Percentiles rank a stretch among this genome's conserved stretches.
Conservation (phyloP, 2,329 filamentous ascomycete species). For the Paecilomyces formosus region DNA sequence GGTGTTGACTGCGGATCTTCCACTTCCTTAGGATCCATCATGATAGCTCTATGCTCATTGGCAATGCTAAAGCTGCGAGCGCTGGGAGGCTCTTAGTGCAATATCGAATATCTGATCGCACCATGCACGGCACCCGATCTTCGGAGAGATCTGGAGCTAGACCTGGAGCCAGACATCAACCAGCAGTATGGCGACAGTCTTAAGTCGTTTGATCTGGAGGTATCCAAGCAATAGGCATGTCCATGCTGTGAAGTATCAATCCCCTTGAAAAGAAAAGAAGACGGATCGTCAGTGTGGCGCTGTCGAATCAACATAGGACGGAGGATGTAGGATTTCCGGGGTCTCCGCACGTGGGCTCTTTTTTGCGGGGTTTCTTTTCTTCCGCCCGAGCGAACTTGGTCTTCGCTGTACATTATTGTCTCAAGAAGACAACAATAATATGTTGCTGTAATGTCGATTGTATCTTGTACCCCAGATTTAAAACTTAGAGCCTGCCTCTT, state of each 20-base stretch:
- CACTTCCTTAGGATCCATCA: neutral
- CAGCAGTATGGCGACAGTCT: neutral
- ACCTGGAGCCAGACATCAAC: neutral
- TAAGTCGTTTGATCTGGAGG: neutral
- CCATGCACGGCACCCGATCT: neutral
- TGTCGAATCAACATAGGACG: neutral
- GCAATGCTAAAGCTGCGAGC: neutral
- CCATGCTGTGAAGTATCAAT: neutral
- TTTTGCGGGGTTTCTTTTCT: neutral
- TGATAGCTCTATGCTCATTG: neutral
- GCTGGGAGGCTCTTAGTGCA: neutral
- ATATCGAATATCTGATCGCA: neutral
- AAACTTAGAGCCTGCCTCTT: no score
- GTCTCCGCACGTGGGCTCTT: neutral
- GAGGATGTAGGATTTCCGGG: neutral
- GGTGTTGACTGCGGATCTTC: neutral
- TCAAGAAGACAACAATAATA: no score
- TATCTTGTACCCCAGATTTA: no score
- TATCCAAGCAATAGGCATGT: neutral
- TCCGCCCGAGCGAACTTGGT: neutral
- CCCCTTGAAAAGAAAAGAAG: neutral
- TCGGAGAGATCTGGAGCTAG: neutral
- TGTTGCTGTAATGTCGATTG: no score
- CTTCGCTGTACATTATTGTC: neutral
- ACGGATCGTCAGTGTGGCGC: neutral